phyloP scores from a whole-genome alignment of 768 basidiomycete species.

The Guyanaporus albipodus region DNA sequence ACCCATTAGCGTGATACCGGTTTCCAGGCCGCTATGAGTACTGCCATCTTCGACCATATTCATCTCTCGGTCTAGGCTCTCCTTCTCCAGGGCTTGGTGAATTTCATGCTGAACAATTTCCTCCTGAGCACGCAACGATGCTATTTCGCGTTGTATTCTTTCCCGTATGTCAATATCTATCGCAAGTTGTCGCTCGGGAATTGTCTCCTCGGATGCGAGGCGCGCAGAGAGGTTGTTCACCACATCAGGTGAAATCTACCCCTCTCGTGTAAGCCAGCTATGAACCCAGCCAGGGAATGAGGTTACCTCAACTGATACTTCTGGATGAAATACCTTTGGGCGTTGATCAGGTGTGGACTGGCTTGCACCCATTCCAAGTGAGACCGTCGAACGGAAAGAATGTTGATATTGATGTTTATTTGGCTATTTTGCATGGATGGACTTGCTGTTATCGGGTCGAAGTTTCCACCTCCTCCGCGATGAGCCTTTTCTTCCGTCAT shows the following conservation, averaged over 20 bases:
- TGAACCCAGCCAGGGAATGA: background rate
- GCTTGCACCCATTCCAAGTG: conserved; percentile 53
- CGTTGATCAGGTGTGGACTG: conserved; percentile 59
- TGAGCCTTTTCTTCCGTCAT: conserved; percentile 38
- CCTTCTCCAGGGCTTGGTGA: conserved; percentile 75
- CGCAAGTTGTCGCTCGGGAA: conserved; percentile 65
- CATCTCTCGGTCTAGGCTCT: conserved; percentile 79
- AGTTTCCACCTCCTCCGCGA: conserved; percentile 7
- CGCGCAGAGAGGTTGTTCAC: conserved; percentile 74
- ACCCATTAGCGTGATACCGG: conserved; percentile 59
- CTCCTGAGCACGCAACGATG: conserved; percentile 64
- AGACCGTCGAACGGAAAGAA: background rate
- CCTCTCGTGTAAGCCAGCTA: conserved; percentile 8
- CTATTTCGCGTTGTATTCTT: conserved; percentile 66
- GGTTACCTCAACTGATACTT: conserved; percentile 52
- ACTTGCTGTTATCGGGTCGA: too few relatives aligned
- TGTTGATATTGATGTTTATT: conserved; percentile 6
- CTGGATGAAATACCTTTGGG: conserved; percentile 55
- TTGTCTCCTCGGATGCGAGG: conserved; percentile 52
- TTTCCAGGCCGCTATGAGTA: conserved; percentile 45
- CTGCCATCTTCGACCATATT: conserved; percentile 43
- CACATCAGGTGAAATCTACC: conserved; percentile 81
- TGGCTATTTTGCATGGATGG: too few relatives aligned
- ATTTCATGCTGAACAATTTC: conserved; percentile 68
- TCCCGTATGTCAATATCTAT: conserved; percentile 72